phyloP scores from a whole-genome alignment of 495 filamentous ascomycete species.

The Penicillium tannophilum region DNA sequence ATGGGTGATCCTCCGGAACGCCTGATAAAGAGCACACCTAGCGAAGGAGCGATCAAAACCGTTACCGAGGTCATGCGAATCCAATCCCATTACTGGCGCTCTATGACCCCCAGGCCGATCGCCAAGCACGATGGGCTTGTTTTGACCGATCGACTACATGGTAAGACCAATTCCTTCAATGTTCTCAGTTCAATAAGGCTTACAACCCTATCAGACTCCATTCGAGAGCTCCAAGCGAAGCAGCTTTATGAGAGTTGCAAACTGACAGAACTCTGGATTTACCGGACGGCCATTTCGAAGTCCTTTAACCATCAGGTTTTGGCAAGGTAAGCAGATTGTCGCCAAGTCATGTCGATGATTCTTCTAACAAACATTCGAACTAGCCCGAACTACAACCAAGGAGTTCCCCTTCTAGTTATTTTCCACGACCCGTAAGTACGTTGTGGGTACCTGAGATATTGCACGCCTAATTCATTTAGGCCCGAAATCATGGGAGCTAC shows the following conservation, averaged over 20 bases:
- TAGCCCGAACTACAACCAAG: conserved; percentile 56
- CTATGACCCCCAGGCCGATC: conserved; percentile 55
- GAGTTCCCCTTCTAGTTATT: conserved; percentile 67
- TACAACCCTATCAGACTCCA: conserved; percentile 55
- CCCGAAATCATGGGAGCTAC: conserved; percentile 71
- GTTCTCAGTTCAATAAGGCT: neutral
- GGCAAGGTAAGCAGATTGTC: conserved; percentile 59
- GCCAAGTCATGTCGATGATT: neutral
- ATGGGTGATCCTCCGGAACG: conserved; percentile 93
- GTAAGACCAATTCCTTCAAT: conserved; percentile 27
- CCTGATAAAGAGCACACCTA: conserved; percentile 51
- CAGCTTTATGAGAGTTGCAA: conserved; percentile 67
- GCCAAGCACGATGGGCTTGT: conserved; percentile 18
- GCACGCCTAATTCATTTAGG: conserved; percentile 36
- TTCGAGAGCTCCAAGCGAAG: conserved; percentile 72
- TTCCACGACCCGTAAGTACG: conserved; percentile 79
- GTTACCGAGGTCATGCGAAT: conserved; percentile 56
- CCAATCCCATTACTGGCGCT: conserved; percentile 62
- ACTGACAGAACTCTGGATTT: conserved; percentile 76
- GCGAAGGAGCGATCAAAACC: conserved; percentile 46
- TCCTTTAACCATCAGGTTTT: conserved; percentile 89
- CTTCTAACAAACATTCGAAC: neutral
- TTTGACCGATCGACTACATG: conserved; percentile 56
- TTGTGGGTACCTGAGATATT: neutral
- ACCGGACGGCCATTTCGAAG: conserved; percentile 66